Conservation (phyloP, 164 flowering plant genomes). For the Hamamelis virginiana region DNA sequence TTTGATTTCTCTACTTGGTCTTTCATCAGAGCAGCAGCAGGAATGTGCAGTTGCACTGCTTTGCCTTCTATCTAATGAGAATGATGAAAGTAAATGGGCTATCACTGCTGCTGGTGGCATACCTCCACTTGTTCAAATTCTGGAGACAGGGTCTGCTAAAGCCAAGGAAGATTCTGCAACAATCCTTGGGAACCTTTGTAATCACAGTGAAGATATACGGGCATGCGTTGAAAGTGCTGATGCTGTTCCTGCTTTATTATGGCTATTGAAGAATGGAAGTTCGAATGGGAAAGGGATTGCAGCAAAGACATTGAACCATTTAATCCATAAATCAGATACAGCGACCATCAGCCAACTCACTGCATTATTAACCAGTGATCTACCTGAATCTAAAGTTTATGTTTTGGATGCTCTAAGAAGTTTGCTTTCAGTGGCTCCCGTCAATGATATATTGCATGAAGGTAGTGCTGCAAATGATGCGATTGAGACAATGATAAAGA, state of each 20-base stretch:
- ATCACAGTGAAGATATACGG: slow-evolving; percentile 97
- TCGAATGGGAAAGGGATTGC: slow-evolving; percentile 89
- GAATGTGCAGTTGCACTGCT: slow-evolving; percentile 96
- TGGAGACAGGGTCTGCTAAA: slow-evolving; percentile 90
- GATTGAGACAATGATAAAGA: slow-evolving; percentile 82
- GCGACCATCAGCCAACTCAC: slow-evolving; percentile 96
- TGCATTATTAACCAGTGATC: slow-evolving; percentile 85
- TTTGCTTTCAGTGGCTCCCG: slow-evolving; percentile 81
- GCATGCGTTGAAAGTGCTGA: slow-evolving; percentile 99
- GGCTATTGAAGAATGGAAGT: slow-evolving; percentile 96
- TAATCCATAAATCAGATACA: slow-evolving; percentile 95
- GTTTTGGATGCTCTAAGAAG: slow-evolving; percentile 92
- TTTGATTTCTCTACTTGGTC: slow-evolving; percentile 96
- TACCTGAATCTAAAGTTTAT: slow-evolving; percentile 91
- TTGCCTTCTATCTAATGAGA: slow-evolving; percentile 79
- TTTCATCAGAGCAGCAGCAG: slow-evolving; percentile 97
- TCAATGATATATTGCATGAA: slow-evolving; percentile 74
- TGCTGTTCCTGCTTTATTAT: slow-evolving; percentile 96
- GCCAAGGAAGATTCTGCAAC: slow-evolving; percentile 97
- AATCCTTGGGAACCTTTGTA: slow-evolving; percentile 91
- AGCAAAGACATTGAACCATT: slow-evolving; percentile 87
- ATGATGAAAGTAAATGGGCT: slow-evolving; percentile 99
- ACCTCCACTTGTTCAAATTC: slow-evolving; percentile 98
- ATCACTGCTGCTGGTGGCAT: slow-evolving; percentile 99
- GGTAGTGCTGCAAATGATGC: slow-evolving; percentile 99